A percentile compares a stretch with the other conserved stretches of the same genome.
Evolutionary conservation across 495 filamentous ascomycete species (phyloP).

Genomic region (Friedmanniomyces endolithicus): DNA sequence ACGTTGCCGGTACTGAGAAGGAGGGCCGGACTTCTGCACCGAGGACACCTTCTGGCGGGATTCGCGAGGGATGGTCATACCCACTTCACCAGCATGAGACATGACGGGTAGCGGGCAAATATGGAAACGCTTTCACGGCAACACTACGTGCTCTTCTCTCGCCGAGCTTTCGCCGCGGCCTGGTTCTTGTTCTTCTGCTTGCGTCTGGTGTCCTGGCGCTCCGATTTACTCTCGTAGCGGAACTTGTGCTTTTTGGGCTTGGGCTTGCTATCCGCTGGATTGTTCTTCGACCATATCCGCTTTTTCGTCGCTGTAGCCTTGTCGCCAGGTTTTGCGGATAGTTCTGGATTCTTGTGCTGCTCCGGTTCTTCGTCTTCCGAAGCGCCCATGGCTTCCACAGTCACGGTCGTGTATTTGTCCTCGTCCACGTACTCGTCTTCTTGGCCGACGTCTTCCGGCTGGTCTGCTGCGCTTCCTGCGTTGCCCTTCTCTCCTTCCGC

Average conservation of each 20-base stretch:
- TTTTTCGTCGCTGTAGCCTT: conserved; percentile 20
- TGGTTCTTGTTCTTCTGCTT: conserved; percentile 54
- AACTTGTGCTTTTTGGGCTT: conserved; percentile 85
- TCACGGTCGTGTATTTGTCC: conserved; percentile 87
- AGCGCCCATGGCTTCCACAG: conserved; percentile 68
- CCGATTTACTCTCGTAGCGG: conserved; percentile 74
- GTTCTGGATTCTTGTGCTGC: conserved; percentile 27
- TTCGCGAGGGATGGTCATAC: no score
- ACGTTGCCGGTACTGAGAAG: not conserved
- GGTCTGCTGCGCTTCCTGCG: conserved; percentile 29
- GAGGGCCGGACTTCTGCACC: not conserved
- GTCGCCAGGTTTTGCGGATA: conserved; percentile 16
- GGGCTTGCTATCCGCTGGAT: conserved; percentile 40
- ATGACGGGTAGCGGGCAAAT: not conserved
- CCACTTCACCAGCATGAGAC: conserved; percentile 2
- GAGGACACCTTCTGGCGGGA: no score
- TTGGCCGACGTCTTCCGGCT: conserved; percentile 42
- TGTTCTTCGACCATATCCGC: conserved; percentile 30
- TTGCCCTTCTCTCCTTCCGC: conserved; percentile 45
- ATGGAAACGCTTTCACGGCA: not conserved
- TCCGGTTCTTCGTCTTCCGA: conserved; percentile 19
- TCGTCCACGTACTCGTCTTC: conserved; percentile 96
- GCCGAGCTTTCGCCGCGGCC: conserved; percentile 27
- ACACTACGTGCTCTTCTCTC: conserved; percentile 7
- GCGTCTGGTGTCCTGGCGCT: conserved; percentile 52